Percentiles rank a stretch among this genome's conserved stretches.
These are phyloP conservation scores for Phytophthora syringae DNA, from an alignment of 352 stramenopile species.

Conservation along the genomic window DNA sequence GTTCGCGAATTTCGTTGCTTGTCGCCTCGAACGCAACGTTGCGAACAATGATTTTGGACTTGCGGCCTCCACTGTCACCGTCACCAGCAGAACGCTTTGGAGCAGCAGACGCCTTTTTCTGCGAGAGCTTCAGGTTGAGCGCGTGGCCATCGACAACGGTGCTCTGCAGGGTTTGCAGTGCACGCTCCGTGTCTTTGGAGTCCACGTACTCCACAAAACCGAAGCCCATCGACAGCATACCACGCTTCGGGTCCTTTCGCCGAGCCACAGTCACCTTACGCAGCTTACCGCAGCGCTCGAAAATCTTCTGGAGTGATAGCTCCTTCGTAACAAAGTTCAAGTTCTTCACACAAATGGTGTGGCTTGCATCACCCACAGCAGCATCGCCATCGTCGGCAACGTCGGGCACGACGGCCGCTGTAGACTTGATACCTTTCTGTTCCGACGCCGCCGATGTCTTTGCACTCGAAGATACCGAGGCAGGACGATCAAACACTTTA, in stretches of 20 bases:
- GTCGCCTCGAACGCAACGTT: constrained; percentile 99
- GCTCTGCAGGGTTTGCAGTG: constrained; percentile 74
- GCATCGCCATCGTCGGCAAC: constrained; percentile 74
- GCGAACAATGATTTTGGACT: constrained; percentile 98
- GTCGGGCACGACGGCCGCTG: constrained; percentile 53
- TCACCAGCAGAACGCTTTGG: constrained; percentile 50
- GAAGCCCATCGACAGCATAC: constrained; percentile 97
- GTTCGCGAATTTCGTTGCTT: constrained; percentile 95
- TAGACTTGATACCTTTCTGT: constrained; percentile 66
- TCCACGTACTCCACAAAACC: constrained; percentile 99
- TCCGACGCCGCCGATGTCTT: constrained; percentile 20
- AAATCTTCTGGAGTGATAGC: constrained; percentile 78
- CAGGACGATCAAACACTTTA: constrained; percentile 73
- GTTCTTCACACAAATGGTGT: constrained; percentile 99
- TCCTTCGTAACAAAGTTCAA: constrained; percentile 98
- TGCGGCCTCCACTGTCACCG: constrained; percentile 36
- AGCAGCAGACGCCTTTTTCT: constrained; percentile 74
- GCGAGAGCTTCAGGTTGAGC: constrained; percentile 95
- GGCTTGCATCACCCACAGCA: constrained; percentile 63
- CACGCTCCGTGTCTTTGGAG: constrained; percentile 85
- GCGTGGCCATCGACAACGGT: constrained; percentile 95
- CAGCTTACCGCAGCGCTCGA: constrained; percentile 72
- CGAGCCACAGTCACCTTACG: constrained; percentile 89
- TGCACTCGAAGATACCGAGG: constrained; percentile 16
- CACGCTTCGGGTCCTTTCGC: constrained; percentile 81